These are phyloP conservation scores for Golubevia sp. DNA, from an alignment of 1,284 basidiomycete genomes.

Conservation along the genomic window DNA sequence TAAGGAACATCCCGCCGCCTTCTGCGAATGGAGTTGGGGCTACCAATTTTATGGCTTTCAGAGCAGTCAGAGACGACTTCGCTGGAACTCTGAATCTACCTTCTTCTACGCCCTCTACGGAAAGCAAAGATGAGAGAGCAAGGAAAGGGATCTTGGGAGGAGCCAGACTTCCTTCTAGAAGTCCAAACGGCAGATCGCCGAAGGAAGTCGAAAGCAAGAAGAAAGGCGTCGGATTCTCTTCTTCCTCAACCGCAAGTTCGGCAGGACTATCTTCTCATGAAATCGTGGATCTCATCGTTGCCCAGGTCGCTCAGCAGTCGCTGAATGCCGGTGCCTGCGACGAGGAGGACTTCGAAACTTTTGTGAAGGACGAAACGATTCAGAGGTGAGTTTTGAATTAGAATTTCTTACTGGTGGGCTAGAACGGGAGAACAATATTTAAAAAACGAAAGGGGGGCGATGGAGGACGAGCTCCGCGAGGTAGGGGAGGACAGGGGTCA, in stretches of 20 bases:
- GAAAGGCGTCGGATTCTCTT: no score
- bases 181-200: background rate
- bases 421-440: background rate
- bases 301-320: conserved; percentile 6
- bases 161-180: background rate
- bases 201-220: conserved; percentile 3
- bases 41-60: conserved; percentile 34
- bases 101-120: background rate
- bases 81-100: background rate
- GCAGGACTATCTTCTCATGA: background rate
- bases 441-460: no score
- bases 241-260: no score
- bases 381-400: conserved; percentile 36
- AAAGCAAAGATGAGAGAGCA: background rate
- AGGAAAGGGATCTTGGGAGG: background rate
- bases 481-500: no score
- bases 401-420: background rate
- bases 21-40: conserved; percentile 9
- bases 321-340: conserved; percentile 28
- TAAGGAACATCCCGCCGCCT: conserved; percentile 24
- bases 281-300: conserved; percentile 5
- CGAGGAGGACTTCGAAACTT: conserved; percentile 13
- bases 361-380: conserved; percentile 35
- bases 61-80: conserved; percentile 40
- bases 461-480: no score